Evolutionary conservation across 2,329 filamentous ascomycete genomes (phyloP).

Genomic region (Ceratocystiopsis minuta): DNA sequence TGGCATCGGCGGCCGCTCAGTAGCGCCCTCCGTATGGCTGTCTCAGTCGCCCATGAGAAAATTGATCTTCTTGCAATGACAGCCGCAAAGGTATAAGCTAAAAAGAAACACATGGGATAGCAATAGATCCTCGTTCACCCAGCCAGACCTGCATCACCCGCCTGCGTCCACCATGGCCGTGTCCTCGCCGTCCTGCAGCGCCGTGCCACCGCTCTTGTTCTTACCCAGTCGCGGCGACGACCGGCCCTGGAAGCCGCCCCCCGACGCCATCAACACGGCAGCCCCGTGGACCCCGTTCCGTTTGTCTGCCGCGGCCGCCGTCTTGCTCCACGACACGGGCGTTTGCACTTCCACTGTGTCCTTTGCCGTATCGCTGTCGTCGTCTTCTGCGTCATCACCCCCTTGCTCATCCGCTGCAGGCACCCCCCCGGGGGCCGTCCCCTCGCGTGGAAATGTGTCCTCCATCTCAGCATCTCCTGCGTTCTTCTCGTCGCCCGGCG

Average conservation of each 20-base stretch:
- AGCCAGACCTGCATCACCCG: background rate
- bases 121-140: too few species aligned
- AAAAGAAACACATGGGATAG: too few species aligned
- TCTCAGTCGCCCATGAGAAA: too few species aligned
- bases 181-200: constrained; percentile 9
- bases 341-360: constrained; percentile 22
- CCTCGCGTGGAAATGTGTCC: too few species aligned
- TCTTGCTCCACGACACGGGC: constrained; percentile 8
- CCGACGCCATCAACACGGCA: constrained; percentile 12
- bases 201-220: constrained; percentile 2
- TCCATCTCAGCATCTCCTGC: too few species aligned
- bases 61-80: too few species aligned
- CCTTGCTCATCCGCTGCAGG: constrained; percentile 12
- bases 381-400: too few species aligned
- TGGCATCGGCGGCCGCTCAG: too few species aligned
- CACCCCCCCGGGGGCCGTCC: constrained; percentile 11
- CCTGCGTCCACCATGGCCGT: constrained; percentile 13
- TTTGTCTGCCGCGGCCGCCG: too few species aligned
- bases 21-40: too few species aligned
- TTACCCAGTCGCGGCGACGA: constrained; percentile 12
- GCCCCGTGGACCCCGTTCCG: background rate
- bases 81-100: too few species aligned
- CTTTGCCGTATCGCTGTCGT: background rate
- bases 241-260: constrained; percentile 7
- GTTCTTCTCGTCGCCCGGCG: too few species aligned